Evolutionary conservation across 805 yeast genomes (phyloP), one percentile per base, ranked within the genome.

Genomic region (Starmerella stigmatis): DNA sequence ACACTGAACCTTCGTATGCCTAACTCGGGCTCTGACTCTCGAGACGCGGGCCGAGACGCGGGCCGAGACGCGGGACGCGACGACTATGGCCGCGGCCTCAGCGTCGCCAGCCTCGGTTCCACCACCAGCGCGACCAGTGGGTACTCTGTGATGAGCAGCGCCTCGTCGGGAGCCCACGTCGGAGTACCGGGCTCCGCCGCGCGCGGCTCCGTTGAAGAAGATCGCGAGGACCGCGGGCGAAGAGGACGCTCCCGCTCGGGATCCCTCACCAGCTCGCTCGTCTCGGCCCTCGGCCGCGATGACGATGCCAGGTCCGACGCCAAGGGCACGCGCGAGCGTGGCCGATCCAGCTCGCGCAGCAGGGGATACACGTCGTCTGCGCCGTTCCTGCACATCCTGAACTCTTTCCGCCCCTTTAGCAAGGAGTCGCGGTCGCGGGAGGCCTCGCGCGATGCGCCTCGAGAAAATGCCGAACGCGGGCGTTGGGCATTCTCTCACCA

Each of bases 291-390:
- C 3, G 6, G 15, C 15, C 28, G 38, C 17, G 38, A 34, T n/a
- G 38, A 23, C 23, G 31, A 32, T n/a, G n/a, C n/a, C n/a, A n/a
- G n/a, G n/a, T n/a, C n/a, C n/a, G n/a, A n/a, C n/a, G n/a, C n/a
- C 23, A 21, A 22, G 13, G 10, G 27, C 17, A 4, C 27, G 19
- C 38, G 38, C 19, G 38, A 34, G 19, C 38, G 38, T 13, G 38
- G 38, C 16, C 41, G 35, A 12, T 41, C 46, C 5, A 43, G 49
- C 10, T 39, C 41, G 10, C 33, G 49, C 5, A n/a, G 43, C 17
- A 25, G 35, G 21, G 20, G 29, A 4, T 46, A 21, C 8, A 34
- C 35, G 6, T 25, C 49, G 13, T 22, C 38, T 2, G 38, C 27
- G 7, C 38, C 38, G 10, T 26, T 46, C 13, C 23, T 34, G 22